These are phyloP conservation scores for Eucommia ulmoides DNA, from an alignment of 257 asterid genomes.

Conservation along the genomic window DNA sequence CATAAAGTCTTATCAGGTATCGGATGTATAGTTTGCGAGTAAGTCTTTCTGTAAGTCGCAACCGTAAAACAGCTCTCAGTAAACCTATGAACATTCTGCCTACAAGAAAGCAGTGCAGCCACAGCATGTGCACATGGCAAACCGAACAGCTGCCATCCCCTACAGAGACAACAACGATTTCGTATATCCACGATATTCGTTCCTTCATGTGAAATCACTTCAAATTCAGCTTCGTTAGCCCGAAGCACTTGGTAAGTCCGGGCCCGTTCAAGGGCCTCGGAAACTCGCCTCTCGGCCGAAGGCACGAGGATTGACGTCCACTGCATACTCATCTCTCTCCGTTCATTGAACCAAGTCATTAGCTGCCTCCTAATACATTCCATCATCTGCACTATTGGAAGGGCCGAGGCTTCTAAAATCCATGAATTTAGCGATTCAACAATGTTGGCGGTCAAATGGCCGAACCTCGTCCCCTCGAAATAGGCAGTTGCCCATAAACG, in stretches of 20 bases:
- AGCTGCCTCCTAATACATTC: slow-evolving; percentile 89
- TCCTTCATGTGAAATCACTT: slow-evolving; percentile 90
- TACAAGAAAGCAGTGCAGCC: slow-evolving; percentile 85
- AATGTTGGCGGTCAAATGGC: slow-evolving; percentile 72
- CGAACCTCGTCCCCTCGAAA: slow-evolving; percentile 80
- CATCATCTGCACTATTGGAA: slow-evolving; percentile 87
- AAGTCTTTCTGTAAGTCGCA: slow-evolving; percentile 68
- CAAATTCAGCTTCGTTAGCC: slow-evolving; percentile 90
- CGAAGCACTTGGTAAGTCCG: slow-evolving; percentile 88
- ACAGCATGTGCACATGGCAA: slow-evolving; percentile 97
- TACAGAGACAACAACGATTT: slow-evolving; percentile 61
- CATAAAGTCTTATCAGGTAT: slow-evolving; percentile 75
- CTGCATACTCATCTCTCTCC: slow-evolving; percentile 85
- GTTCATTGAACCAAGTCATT: slow-evolving; percentile 92
- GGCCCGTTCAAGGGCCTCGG: slow-evolving; percentile 86
- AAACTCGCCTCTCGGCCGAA: slow-evolving; percentile 71
- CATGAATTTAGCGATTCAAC: slow-evolving; percentile 62
- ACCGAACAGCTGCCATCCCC: slow-evolving; percentile 92
- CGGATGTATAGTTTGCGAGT: slow-evolving; percentile 88
- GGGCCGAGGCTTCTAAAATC: slow-evolving; percentile 83
- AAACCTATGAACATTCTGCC: slow-evolving; percentile 82
- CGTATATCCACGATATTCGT: slow-evolving; percentile 76
- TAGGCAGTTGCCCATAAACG: slow-evolving; percentile 88
- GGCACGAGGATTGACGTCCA: slow-evolving; percentile 95
- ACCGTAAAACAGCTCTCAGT: slow-evolving; percentile 94